Evolutionary conservation across 352 stramenopile genomes (phyloP).

Genomic region (Globisporangium irregulare): DNA sequence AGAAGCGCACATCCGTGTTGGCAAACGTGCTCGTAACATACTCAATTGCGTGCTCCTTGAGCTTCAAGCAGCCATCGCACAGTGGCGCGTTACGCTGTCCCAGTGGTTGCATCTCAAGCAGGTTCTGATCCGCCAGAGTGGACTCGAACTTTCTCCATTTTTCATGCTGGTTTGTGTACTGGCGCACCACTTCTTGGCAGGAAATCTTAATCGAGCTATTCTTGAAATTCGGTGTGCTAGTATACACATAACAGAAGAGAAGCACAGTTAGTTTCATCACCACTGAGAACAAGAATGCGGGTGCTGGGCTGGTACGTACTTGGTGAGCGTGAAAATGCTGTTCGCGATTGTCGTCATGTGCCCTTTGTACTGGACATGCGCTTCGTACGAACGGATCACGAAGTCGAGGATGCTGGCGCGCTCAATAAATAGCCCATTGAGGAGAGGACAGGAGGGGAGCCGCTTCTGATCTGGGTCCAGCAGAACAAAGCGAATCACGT

Average conservation of each 20-base stretch:
- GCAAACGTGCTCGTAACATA: slow-evolving; percentile 71
- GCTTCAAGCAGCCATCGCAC: slow-evolving; percentile 74
- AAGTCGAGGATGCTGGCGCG: slow-evolving; percentile 76
- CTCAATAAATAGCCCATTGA: slow-evolving; percentile 78
- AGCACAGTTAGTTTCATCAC: neutral
- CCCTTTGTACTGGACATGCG: slow-evolving; percentile 82
- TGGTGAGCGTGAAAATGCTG: slow-evolving; percentile 86
- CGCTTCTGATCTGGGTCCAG: slow-evolving; percentile 84
- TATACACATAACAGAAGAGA: neutral
- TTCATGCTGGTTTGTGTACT: slow-evolving; percentile 65
- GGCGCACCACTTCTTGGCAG: slow-evolving; percentile 75
- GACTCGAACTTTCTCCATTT: slow-evolving; percentile 79
- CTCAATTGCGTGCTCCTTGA: slow-evolving; percentile 76
- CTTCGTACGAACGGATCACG: slow-evolving; percentile 74
- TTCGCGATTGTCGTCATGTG: slow-evolving; percentile 89
- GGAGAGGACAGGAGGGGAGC: slow-evolving; percentile 64
- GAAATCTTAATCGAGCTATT: slow-evolving; percentile 48
- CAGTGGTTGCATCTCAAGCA: slow-evolving; percentile 77
- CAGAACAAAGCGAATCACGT: slow-evolving; percentile 84
- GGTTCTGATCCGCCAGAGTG: slow-evolving; percentile 73
- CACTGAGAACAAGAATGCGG: neutral
- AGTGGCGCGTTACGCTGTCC: slow-evolving; percentile 79
- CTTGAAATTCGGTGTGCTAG: slow-evolving; percentile 69
- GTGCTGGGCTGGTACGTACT: slow-evolving; percentile 35
- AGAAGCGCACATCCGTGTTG: slow-evolving; percentile 60